phyloP scores from a whole-genome alignment of 805 yeast species.

The Candida berthetii region DNA sequence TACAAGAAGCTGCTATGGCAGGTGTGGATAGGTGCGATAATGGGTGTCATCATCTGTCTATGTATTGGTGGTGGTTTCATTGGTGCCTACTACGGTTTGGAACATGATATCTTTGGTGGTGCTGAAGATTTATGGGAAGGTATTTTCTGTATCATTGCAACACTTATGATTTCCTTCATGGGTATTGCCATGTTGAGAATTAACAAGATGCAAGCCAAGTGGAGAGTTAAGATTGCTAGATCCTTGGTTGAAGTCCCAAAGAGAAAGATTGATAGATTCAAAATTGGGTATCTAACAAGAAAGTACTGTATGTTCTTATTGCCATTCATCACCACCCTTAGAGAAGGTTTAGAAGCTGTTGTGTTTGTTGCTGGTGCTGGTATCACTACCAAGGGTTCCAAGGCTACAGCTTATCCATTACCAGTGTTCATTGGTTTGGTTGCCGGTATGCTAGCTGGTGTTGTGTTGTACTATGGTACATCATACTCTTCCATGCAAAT shows the following conservation, averaged over 20 bases:
- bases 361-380: slow-evolving; percentile 97
- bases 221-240: slow-evolving; percentile 91
- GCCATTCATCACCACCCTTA: slow-evolving; percentile 84
- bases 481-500: slow-evolving; percentile 77
- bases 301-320: slow-evolving; percentile 85
- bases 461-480: slow-evolving; percentile 73
- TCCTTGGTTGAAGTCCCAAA: slow-evolving; percentile 63
- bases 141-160: slow-evolving; percentile 84
- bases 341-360: slow-evolving; percentile 97
- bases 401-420: slow-evolving; percentile 79
- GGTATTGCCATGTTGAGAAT: slow-evolving; percentile 95
- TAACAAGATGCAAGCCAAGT: slow-evolving; percentile 93
- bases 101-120: slow-evolving; percentile 75
- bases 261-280: slow-evolving; percentile 43
- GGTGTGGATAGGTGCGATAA: slow-evolving; percentile 77
- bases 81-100: slow-evolving; percentile 82
- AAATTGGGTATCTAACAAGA: slow-evolving; percentile 47
- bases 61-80: slow-evolving; percentile 89
- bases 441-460: slow-evolving; percentile 73
- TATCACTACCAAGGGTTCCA: slow-evolving; percentile 42
- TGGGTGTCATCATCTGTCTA: slow-evolving; percentile 76
- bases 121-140: slow-evolving; percentile 99
- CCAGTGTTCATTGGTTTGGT: slow-evolving; percentile 87
- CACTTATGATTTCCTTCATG: slow-evolving; percentile 85
- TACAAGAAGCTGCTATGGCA: slow-evolving; percentile 65